phyloP scores from a whole-genome alignment of 495 filamentous ascomycete species.

The Copromyces sp. region DNA sequence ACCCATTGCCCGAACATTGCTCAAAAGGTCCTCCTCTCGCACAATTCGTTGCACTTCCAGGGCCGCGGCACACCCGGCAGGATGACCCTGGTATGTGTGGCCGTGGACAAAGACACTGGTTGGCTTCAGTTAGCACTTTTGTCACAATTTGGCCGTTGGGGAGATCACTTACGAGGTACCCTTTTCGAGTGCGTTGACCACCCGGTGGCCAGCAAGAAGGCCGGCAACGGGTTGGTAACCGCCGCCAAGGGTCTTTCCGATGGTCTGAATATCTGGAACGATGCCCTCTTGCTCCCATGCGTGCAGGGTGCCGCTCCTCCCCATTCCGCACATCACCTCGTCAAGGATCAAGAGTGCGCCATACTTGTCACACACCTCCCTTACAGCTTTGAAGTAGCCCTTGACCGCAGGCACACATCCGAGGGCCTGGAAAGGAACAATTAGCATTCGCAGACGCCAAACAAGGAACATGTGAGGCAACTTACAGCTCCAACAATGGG shows the following conservation, averaged over 20 bases:
- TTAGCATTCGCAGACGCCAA: background rate
- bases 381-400: slow-evolving; percentile 63
- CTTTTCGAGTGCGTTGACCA: slow-evolving; percentile 44
- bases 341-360: slow-evolving; percentile 68
- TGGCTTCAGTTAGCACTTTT: slow-evolving; percentile 5
- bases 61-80: slow-evolving; percentile 48
- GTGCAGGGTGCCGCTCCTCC: slow-evolving; percentile 54
- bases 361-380: slow-evolving; percentile 56
- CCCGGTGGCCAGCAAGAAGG: slow-evolving; percentile 42
- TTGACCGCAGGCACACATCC: slow-evolving; percentile 57
- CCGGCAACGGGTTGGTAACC: slow-evolving; percentile 55
- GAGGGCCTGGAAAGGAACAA: slow-evolving; percentile 29
- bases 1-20: slow-evolving; percentile 44
- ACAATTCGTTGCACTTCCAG: slow-evolving; percentile 52
- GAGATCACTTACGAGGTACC: slow-evolving; percentile 40
- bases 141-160: background rate
- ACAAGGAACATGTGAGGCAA: background rate
- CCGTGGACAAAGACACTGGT: slow-evolving; percentile 42
- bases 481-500: slow-evolving; percentile 47
- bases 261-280: slow-evolving; percentile 47
- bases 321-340: slow-evolving; percentile 76
- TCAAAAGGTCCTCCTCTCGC: slow-evolving; percentile 41
- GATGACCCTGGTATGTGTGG: slow-evolving; percentile 55
- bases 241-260: slow-evolving; percentile 61
- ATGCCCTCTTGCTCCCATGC: slow-evolving; percentile 56